These are phyloP conservation scores for Xylariaceae sp. DNA, from an alignment of 2,329 filamentous ascomycete species.

Conservation along the genomic window DNA sequence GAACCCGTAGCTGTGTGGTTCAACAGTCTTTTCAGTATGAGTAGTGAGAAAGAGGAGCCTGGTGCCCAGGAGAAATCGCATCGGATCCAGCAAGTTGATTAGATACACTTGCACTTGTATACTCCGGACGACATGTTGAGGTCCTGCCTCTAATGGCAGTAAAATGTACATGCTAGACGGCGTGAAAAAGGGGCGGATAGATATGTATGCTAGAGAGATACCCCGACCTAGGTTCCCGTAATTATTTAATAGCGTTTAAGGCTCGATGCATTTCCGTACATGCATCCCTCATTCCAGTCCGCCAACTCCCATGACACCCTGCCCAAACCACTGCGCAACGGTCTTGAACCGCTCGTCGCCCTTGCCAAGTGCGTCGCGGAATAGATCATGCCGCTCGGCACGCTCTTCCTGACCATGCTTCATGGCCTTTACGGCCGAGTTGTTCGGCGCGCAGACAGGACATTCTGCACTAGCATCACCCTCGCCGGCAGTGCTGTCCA, in stretches of 20 bases:
- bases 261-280: not conserved
- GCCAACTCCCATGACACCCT: slow-evolving; percentile 68
- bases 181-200: not conserved
- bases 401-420: slow-evolving; percentile 80
- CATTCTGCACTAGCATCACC: slow-evolving; percentile 62
- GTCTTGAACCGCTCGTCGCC: slow-evolving; percentile 84
- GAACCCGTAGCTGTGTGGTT: slow-evolving; percentile 26
- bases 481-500: slow-evolving; percentile 21
- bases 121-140: not conserved
- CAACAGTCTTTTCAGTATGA: slow-evolving; percentile 27
- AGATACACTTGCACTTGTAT: not conserved
- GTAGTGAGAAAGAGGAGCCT: not conserved
- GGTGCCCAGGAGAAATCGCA: not conserved
- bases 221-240: not conserved
- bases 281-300: slow-evolving; percentile 13
- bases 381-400: slow-evolving; percentile 81
- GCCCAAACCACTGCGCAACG: slow-evolving; percentile 88
- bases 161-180: not conserved
- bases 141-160: not conserved
- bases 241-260: slow-evolving; percentile 6
- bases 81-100: not conserved
- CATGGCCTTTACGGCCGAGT: slow-evolving; percentile 84
- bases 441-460: slow-evolving; percentile 75
- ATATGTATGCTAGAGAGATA: slow-evolving; percentile 9
- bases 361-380: slow-evolving; percentile 68